Base-by-base conservation (phyloP, 2,329 filamentous ascomycete genomes). In the Epichloe uncinata region DNA sequence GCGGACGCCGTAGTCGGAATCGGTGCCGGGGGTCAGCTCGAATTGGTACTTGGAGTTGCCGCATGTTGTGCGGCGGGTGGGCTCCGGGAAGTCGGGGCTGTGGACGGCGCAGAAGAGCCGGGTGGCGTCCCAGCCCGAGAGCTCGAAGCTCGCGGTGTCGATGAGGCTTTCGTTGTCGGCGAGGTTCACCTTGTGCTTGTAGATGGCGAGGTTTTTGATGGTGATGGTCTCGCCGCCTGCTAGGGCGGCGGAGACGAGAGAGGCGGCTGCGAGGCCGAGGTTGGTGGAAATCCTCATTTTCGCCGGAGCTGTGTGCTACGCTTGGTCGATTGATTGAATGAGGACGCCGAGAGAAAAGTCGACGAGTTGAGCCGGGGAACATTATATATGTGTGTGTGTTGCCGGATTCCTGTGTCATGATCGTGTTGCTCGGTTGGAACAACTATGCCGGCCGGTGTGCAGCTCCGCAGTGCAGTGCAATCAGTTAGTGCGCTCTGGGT, bases 1-100 rank as follows among this genome's bases (percentile, higher is more conserved):
- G n/a, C n/a, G n/a, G n/a, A n/a, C n/a, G n/a, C n/a, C n/a, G n/a
- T n/a, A n/a, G n/a, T n/a, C n/a, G n/a, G n/a, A n/a, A n/a, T n/a
- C n/a, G n/a, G n/a, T n/a, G n/a, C n/a, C n/a, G n/a, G n/a, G n/a
- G n/a, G n/a, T n/a, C n/a, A n/a, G n/a, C n/a, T n/a, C n/a, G n/a
- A n/a, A n/a, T n/a, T n/a, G n/a, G n/a, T 64, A 65, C 52, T 57
- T 56, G 54, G 53, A 54, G 9, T 26, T 0, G 22, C 57, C 58
- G 57, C 61, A 64, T 45, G 54, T 54, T 43, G 57, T 47, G 42
- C n/a, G n/a, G 57, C 51, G 22, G 54, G 46, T 56, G 33, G 52
- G 52, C 15, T 33, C 18, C 30, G 59, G 61, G 34, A 60, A 50
- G 12, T 1, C 51, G 3, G 54, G 56, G 45, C 53, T 48, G 36